phyloP scores from a whole-genome alignment of 345 rosid genomes.

The Corymbia maculata region DNA sequence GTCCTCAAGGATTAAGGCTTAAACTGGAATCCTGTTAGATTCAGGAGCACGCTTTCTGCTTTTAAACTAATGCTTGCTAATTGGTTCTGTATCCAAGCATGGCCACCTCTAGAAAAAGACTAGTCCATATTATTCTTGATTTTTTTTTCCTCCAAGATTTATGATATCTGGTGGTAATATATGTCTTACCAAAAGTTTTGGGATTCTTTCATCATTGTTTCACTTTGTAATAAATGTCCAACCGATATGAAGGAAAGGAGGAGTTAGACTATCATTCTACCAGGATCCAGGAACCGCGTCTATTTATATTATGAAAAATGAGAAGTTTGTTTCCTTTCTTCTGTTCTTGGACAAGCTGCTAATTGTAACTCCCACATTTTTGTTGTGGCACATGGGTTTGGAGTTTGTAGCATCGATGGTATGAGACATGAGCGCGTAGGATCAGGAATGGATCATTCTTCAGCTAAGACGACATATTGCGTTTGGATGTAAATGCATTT shows the following conservation, averaged over 20 bases:
- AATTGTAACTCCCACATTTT: neutral
- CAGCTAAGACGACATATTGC: too few species aligned
- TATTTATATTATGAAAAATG: neutral
- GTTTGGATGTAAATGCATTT: too few species aligned
- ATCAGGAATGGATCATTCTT: too few species aligned
- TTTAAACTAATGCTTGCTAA: neutral
- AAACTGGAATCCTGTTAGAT: neutral
- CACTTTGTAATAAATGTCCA: neutral
- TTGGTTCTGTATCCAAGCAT: neutral
- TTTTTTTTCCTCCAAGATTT: neutral
- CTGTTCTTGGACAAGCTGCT: neutral
- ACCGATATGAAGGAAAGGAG: neutral
- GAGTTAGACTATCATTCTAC: neutral
- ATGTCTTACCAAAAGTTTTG: neutral
- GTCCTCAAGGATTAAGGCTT: conserved; percentile 29
- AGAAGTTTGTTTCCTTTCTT: neutral
- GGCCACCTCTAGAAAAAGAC: neutral
- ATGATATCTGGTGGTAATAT: neutral
- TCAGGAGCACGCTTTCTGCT: neutral
- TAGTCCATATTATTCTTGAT: neutral
- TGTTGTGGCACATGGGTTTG: too few species aligned
- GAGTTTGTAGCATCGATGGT: neutral
- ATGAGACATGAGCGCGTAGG: too few species aligned
- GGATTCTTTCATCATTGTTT: neutral
- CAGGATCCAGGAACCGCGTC: neutral